Evolutionary conservation across 2,329 filamentous ascomycete genomes (phyloP).

Genomic region (Drechmeria coniospora): DNA sequence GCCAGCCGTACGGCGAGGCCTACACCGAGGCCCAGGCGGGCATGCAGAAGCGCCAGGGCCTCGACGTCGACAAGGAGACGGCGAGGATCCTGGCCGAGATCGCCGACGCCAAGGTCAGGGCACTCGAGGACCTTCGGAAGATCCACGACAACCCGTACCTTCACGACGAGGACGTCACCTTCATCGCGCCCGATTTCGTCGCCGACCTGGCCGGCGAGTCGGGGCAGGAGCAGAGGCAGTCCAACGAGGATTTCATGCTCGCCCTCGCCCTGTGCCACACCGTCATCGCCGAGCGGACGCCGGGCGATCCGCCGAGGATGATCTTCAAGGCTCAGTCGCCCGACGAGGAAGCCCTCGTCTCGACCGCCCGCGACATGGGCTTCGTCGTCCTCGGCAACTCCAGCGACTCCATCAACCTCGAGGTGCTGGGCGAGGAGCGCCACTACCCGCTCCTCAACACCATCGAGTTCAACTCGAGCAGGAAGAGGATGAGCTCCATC

Average conservation of each 20-base stretch:
- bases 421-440: conserved; percentile 72
- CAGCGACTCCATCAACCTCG: conserved; percentile 68
- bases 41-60: conserved; percentile 81
- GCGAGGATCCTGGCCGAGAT: conserved; percentile 63
- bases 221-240: conserved; percentile 58
- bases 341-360: conserved; percentile 86
- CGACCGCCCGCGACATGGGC: conserved; percentile 87
- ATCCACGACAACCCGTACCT: conserved; percentile 85
- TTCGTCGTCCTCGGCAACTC: conserved; percentile 79
- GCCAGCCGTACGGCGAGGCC: conserved; percentile 89
- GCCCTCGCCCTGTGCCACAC: conserved; percentile 91
- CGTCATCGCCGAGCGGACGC: conserved; percentile 78
- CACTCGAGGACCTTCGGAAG: conserved; percentile 56
- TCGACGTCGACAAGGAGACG: conserved; percentile 71
- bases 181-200: conserved; percentile 81
- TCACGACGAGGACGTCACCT: conserved; percentile 78
- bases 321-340: conserved; percentile 95
- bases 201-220: conserved; percentile 66
- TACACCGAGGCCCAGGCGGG: conserved; percentile 95
- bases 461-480: conserved; percentile 90
- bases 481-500: conserved; percentile 97
- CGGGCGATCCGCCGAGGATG: conserved; percentile 81
- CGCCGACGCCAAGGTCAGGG: conserved; percentile 55
- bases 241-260: conserved; percentile 85
- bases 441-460: conserved; percentile 84